Evolutionary conservation across 805 yeast species (phyloP).

Genomic region (Clavispora carvajalis): DNA sequence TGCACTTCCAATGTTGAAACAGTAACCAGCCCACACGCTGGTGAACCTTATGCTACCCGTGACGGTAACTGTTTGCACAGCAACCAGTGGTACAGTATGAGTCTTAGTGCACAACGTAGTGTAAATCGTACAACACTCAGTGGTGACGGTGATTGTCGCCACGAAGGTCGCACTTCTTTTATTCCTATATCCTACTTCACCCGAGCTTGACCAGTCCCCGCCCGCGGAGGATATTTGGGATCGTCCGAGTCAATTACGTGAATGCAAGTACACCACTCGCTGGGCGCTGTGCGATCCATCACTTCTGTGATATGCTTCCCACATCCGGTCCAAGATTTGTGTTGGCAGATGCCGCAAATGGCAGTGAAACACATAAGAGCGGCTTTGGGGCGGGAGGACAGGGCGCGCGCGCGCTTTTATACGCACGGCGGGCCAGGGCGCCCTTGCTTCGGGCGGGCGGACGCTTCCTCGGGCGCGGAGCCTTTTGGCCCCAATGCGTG

Average conservation of each 20-base stretch:
- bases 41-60: too few relatives aligned
- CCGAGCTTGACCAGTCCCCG: slow-evolving; percentile 46
- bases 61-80: too few relatives aligned
- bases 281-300: slow-evolving; percentile 47
- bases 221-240: slow-evolving; percentile 50
- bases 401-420: background rate
- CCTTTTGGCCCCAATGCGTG: too few relatives aligned
- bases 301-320: slow-evolving; percentile 50
- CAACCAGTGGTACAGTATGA: too few relatives aligned
- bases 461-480: background rate
- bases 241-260: slow-evolving; percentile 36
- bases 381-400: slow-evolving; percentile 15
- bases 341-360: slow-evolving; percentile 38
- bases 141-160: too few relatives aligned
- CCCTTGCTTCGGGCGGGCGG: slow-evolving; percentile 1
- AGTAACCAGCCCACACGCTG: too few relatives aligned
- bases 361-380: slow-evolving; percentile 30
- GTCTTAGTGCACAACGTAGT: too few relatives aligned
- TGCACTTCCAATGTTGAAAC: too few relatives aligned
- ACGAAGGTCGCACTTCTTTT: too few relatives aligned
- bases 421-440: background rate
- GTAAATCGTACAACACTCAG: too few relatives aligned
- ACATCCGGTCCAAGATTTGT: slow-evolving; percentile 63
- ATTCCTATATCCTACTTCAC: background rate
- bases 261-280: slow-evolving; percentile 52